Conservation (phyloP, 495 filamentous ascomycete species). For the Tetracladium marchalianum region DNA sequence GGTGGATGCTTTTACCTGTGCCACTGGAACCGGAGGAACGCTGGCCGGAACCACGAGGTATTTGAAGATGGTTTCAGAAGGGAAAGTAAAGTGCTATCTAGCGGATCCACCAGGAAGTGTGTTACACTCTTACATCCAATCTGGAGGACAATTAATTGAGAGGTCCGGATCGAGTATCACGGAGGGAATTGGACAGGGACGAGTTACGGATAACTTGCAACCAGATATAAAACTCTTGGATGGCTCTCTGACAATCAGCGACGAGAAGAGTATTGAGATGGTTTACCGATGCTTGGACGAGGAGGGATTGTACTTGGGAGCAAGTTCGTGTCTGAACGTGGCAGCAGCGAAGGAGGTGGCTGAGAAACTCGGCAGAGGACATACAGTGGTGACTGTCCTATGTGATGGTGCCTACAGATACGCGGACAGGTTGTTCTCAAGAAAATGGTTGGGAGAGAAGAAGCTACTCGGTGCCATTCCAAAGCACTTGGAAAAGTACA, state of each 20-base stretch:
- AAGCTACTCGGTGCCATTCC: constrained; percentile 75
- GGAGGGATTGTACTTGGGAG: constrained; percentile 93
- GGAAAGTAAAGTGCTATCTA: constrained; percentile 77
- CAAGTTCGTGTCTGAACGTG: constrained; percentile 86
- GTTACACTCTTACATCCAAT: constrained; percentile 82
- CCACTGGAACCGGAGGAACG: constrained; percentile 88
- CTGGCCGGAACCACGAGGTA: constrained; percentile 84
- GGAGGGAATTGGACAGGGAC: constrained; percentile 94
- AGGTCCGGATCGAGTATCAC: constrained; percentile 86
- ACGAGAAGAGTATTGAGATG: constrained; percentile 96
- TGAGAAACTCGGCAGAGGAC: constrained; percentile 76
- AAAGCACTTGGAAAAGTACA: constrained; percentile 78
- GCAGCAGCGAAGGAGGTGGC: constrained; percentile 92
- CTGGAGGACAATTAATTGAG: constrained; percentile 71
- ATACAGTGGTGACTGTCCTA: constrained; percentile 86
- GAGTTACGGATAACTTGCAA: constrained; percentile 87
- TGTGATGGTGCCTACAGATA: constrained; percentile 96
- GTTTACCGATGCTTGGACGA: constrained; percentile 96
- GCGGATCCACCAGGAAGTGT: constrained; percentile 92
- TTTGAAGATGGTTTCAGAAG: constrained; percentile 72
- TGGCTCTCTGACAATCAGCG: constrained; percentile 74
- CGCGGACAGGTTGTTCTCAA: constrained; percentile 84
- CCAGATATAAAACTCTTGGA: constrained; percentile 79
- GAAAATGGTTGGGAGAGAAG: constrained; percentile 81
- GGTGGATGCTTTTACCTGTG: constrained; percentile 89